These are phyloP conservation scores for Corymbia calophylla DNA, from an alignment of 441 rosid species.

Conservation along the genomic window DNA sequence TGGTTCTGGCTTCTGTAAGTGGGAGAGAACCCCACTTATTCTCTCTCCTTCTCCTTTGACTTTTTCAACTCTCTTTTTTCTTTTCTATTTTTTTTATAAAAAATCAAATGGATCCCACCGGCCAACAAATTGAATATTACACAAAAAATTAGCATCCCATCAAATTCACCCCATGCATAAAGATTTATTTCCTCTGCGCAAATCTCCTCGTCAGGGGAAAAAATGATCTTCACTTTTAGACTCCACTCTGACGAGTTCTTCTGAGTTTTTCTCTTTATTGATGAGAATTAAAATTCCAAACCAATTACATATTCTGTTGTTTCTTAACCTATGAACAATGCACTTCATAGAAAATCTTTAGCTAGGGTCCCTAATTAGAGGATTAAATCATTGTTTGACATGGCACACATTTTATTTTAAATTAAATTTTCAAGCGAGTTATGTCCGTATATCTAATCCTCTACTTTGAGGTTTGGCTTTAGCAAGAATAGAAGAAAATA, in stretches of 20 bases:
- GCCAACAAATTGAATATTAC: no score
- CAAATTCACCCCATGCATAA: neutral
- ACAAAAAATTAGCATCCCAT: neutral
- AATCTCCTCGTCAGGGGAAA: neutral
- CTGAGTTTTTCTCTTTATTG: neutral
- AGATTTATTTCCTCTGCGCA: neutral
- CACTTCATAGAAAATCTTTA: neutral
- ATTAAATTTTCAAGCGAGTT: neutral
- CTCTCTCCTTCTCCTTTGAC: no score
- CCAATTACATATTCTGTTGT: neutral
- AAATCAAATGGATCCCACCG: no score
- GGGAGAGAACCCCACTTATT: no score
- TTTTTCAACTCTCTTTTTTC: no score
- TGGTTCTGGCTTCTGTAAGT: no score
- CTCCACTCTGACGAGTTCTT: neutral
- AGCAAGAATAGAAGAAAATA: neutral
- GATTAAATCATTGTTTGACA: neutral
- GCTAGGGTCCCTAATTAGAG: neutral
- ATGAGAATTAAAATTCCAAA: neutral
- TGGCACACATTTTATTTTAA: neutral
- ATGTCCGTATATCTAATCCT: neutral
- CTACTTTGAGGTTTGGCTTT: neutral
- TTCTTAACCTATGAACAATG: neutral
- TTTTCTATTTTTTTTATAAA: no score
- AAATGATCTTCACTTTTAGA: neutral